These are phyloP conservation scores for Alternaria sp. DNA, from an alignment of 2,329 filamentous ascomycete species.

Conservation along the genomic window DNA sequence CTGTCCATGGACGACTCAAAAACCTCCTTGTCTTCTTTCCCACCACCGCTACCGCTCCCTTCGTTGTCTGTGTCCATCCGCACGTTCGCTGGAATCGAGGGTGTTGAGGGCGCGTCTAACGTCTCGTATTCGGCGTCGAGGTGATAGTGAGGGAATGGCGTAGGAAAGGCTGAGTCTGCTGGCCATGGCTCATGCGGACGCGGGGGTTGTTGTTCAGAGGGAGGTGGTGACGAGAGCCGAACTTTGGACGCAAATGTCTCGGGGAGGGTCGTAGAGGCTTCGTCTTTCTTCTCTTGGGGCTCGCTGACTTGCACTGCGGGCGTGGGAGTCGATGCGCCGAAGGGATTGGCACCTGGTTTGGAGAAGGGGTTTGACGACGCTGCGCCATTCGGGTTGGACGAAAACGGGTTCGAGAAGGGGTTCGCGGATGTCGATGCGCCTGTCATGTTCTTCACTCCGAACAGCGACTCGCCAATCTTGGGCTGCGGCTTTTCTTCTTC, in stretches of 20 bases:
- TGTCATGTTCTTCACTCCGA: conserved; percentile 64
- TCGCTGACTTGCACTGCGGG: conserved; percentile 26
- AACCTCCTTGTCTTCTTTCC: conserved; percentile 54
- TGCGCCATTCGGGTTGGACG: conserved; percentile 49
- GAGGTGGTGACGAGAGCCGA: conserved; percentile 55
- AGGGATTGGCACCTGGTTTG: conserved; percentile 30
- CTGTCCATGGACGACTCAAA: conserved; percentile 58
- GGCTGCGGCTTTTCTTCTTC: conserved; percentile 47
- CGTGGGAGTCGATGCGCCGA: conserved; percentile 54
- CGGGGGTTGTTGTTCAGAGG: conserved; percentile 43
- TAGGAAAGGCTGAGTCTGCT: conserved; percentile 65
- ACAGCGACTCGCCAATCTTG: conserved; percentile 71
- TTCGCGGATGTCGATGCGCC: conserved; percentile 28
- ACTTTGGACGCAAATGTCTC: conserved; percentile 78
- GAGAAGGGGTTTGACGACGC: conserved; percentile 64
- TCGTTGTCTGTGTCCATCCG: conserved; percentile 51
- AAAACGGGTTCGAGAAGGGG: conserved; percentile 65
- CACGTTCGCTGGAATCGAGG: conserved; percentile 57
- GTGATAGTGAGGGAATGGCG: conserved; percentile 77
- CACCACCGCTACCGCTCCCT: conserved; percentile 35
- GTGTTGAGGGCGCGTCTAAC: conserved; percentile 65
- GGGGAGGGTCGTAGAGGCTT: conserved; percentile 63
- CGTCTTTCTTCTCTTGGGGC: conserved; percentile 27
- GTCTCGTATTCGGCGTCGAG: conserved; percentile 92
- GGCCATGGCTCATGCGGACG: conserved; percentile 77